Conservation (phyloP, 164 flowering plant species). For the Berberis thunbergii region DNA sequence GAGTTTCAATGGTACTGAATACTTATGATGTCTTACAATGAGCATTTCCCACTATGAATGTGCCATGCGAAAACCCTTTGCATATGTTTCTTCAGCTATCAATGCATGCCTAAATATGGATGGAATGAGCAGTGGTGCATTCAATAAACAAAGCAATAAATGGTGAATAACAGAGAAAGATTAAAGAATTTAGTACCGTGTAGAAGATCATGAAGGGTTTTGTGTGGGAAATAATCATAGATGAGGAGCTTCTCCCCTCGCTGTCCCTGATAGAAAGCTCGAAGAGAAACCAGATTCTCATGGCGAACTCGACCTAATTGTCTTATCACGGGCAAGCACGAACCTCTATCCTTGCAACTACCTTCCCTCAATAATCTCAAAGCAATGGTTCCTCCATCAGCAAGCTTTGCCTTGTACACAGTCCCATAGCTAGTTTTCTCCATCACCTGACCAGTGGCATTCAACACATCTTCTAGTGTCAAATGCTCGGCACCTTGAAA, state of each 20-base stretch:
- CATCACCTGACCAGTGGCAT: conserved; percentile 97
- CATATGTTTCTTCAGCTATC: too few species aligned
- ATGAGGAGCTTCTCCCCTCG: conserved; percentile 99
- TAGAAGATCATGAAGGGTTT: conserved; percentile 62
- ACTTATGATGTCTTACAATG: too few species aligned
- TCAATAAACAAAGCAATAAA: too few species aligned
- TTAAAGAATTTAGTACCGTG: conserved; percentile 46
- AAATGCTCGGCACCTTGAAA: conserved; percentile 96
- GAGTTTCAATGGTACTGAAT: too few species aligned
- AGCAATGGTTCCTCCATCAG: conserved; percentile 87
- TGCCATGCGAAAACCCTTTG: too few species aligned
- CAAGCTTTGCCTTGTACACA: conserved; percentile 88
- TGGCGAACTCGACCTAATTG: conserved; percentile 81
- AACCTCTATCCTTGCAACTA: conserved; percentile 71
- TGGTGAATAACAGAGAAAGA: background rate
- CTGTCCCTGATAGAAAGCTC: conserved; percentile 96
- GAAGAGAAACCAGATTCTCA: conserved; percentile 81
- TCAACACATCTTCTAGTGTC: conserved; percentile 87
- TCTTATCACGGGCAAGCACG: conserved; percentile 71
- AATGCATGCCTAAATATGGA: too few species aligned
- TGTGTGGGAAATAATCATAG: conserved; percentile 75
- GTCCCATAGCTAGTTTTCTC: conserved; percentile 97
- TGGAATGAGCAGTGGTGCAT: too few species aligned
- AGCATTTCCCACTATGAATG: too few species aligned
- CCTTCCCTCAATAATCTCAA: conserved; percentile 92